A percentile compares a stretch with the other conserved stretches of the same genome.
Evolutionary conservation across 176 grass and related monocot genomes (phyloP).

Genomic region (Cymbopogon citratus): DNA sequence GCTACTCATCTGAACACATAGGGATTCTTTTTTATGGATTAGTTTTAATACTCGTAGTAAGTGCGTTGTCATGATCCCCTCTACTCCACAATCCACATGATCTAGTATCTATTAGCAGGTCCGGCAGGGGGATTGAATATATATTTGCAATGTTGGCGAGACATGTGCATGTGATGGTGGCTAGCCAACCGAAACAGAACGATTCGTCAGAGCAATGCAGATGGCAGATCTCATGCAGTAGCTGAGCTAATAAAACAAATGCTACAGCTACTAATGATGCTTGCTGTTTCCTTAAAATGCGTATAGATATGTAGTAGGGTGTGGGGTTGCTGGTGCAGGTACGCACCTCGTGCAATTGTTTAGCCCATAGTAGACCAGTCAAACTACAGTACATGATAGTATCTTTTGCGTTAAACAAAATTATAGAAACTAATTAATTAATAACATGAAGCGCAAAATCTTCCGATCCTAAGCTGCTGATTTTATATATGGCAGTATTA

Average conservation of each 20-base stretch:
- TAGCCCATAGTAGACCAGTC: neutral
- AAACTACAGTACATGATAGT: neutral
- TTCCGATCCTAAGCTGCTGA: neutral
- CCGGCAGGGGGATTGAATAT: neutral
- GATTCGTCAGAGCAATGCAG: neutral
- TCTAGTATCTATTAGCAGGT: neutral
- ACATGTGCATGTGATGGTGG: conserved; percentile 1
- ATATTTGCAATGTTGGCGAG: neutral
- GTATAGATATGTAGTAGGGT: neutral
- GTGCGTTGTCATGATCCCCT: neutral
- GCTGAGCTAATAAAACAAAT: too few species aligned
- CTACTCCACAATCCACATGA: neutral
- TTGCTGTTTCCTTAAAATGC: too few species aligned
- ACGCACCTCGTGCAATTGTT: neutral
- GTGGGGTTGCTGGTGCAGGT: neutral
- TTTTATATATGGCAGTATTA: too few species aligned
- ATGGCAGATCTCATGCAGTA: too few species aligned
- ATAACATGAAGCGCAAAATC: neutral
- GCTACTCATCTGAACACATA: neutral
- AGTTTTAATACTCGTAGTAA: neutral
- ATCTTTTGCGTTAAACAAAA: neutral
- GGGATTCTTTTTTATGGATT: neutral
- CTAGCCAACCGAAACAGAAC: neutral
- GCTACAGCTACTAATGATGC: too few species aligned
- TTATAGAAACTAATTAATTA: neutral